phyloP scores from a whole-genome alignment of 2,329 filamentous ascomycete genomes.

The Colletotrichum sp. region DNA sequence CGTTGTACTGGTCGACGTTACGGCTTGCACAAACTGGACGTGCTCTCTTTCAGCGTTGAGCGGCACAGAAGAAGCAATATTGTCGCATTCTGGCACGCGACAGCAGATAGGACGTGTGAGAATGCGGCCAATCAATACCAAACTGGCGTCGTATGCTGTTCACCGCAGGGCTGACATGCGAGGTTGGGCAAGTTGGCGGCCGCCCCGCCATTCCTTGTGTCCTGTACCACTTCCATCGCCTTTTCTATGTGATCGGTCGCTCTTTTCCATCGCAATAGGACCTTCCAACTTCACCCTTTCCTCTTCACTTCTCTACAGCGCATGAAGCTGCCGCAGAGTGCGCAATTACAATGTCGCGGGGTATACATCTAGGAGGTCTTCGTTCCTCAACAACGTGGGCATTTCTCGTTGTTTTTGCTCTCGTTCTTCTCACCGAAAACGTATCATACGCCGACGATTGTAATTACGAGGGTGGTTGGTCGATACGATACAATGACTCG shows the following conservation, averaged over 20 bases:
- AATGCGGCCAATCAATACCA: neutral
- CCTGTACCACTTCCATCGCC: neutral
- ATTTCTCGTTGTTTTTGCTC: neutral
- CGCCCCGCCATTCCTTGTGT: neutral
- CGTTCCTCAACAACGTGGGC: neutral
- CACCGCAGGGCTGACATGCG: neutral
- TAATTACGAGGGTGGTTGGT: neutral
- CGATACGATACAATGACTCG: no score
- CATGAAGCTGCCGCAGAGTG: neutral
- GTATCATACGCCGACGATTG: accelerated
- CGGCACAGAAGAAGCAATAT: neutral
- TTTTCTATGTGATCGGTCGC: neutral
- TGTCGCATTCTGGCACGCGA: neutral
- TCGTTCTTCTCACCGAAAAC: neutral
- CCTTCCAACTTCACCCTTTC: neutral
- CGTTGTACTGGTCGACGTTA: neutral
- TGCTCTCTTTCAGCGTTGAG: neutral
- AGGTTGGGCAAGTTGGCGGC: neutral
- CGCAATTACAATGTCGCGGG: neutral
- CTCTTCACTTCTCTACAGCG: neutral
- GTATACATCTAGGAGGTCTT: neutral
- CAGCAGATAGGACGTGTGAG: neutral
- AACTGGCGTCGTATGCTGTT: neutral
- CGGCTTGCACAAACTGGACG: neutral
- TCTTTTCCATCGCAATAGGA: neutral